phyloP scores from a whole-genome alignment of 1,139 yeast genomes.

The Taphrina wiesneri region DNA sequence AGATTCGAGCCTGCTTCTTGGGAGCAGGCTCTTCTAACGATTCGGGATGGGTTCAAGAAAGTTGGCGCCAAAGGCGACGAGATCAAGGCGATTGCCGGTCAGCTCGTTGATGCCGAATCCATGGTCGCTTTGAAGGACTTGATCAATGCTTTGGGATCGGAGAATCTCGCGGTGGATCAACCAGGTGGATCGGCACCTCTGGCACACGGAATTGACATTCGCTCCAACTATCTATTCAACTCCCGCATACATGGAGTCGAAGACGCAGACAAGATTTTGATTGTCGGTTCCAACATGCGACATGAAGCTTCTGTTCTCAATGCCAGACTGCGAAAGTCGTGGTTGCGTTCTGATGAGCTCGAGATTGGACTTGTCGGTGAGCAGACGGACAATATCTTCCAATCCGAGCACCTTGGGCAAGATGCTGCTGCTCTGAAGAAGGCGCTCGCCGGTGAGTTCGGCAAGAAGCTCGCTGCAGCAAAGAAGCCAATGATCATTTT shows the following conservation, averaged over 20 bases:
- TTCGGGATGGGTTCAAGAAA: conserved; percentile 63
- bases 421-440: conserved; percentile 58
- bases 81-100: conserved; percentile 79
- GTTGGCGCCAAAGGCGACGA: conserved; percentile 68
- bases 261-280: conserved; percentile 74
- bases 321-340: conserved; percentile 78
- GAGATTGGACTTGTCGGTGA: conserved; percentile 74
- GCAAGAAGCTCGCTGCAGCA: conserved; percentile 67
- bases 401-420: conserved; percentile 63
- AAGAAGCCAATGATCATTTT: conserved; percentile 75
- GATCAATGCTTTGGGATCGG: conserved; percentile 74
- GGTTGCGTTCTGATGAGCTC: conserved; percentile 67
- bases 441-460: conserved; percentile 69
- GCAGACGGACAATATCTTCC: conserved; percentile 74
- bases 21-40: conserved; percentile 79
- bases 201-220: conserved; percentile 70
- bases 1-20: conserved; percentile 75
- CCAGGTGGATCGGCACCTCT: conserved; percentile 59
- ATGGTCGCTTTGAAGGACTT: conserved; percentile 80
- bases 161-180: conserved; percentile 74
- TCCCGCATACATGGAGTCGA: conserved; percentile 78
- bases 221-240: conserved; percentile 80
- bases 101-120: conserved; percentile 78
- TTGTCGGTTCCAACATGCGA: conserved; percentile 85
- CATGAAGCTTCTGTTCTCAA: conserved; percentile 88